phyloP scores from a whole-genome alignment of 2,329 filamentous ascomycete species.

The Lachnum nothofagi region DNA sequence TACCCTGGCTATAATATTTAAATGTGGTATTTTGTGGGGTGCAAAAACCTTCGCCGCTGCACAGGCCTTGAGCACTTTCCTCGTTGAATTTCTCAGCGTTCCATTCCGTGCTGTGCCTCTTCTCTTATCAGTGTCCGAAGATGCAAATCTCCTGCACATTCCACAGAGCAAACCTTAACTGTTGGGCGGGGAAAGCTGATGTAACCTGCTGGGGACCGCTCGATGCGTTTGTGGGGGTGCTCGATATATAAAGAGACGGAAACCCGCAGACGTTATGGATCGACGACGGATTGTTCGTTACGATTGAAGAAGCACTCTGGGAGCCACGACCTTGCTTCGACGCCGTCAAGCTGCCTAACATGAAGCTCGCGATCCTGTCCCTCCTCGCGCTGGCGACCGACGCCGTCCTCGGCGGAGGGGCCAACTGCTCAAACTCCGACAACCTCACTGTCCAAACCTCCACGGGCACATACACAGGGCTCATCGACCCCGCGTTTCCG shows the following conservation, averaged over 20 bases:
- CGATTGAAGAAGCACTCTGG: not conserved
- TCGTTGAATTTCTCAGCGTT: too few relatives aligned
- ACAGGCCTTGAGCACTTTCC: too few relatives aligned
- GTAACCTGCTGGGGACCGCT: too few relatives aligned
- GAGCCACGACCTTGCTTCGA: not conserved
- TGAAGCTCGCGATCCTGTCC: slow-evolving; percentile 5
- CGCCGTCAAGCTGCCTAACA: not conserved
- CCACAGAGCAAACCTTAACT: too few relatives aligned
- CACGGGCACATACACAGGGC: slow-evolving; percentile 4
- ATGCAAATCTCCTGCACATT: too few relatives aligned
- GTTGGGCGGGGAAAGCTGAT: not conserved
- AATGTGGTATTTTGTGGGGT: too few relatives aligned
- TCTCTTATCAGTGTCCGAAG: too few relatives aligned
- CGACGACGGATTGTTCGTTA: not conserved
- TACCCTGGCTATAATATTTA: too few relatives aligned
- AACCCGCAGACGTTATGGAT: not conserved
- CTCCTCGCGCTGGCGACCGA: not conserved
- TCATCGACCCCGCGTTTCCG: slow-evolving; percentile 5
- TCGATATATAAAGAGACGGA: too few relatives aligned
- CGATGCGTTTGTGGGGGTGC: too few relatives aligned
- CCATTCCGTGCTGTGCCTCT: too few relatives aligned
- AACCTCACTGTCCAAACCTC: slow-evolving; percentile 26
- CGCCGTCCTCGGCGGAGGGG: not conserved
- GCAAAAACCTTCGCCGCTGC: too few relatives aligned
- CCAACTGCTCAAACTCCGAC: not conserved